Evolutionary conservation across 768 basidiomycete species (phyloP), one percentile per base, ranked within the genome.

Genomic region (Calocera cornea): DNA sequence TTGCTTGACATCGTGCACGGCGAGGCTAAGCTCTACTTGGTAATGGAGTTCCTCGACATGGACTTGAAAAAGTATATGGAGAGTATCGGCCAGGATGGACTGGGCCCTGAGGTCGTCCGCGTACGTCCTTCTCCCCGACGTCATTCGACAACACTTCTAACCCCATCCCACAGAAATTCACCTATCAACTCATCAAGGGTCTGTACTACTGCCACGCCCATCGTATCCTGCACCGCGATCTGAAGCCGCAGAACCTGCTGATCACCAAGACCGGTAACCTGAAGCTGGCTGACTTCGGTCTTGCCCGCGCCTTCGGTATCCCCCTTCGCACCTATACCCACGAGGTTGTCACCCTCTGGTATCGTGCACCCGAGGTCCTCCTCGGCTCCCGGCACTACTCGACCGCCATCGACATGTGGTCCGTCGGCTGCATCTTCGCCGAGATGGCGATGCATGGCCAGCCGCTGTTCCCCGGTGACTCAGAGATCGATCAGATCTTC

Each of bases 401-500:
- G 17, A 99, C 97, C 1, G 92, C 93, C 1, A 90, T 99, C 73
- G 97, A 99, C 79, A 97, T 98, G 92, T 99, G 97, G 97, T 95
- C 92, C n/a, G 95, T 99, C 24, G 97, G 77, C 0, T 97, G 95
- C 74, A 98, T 99, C 75, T 92, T 97, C 74, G 95, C 95, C 8
- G 97, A 99, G 79, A 97, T 98, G 95, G 88, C 92, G 66, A 91
- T 95, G 89, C 83, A 86, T 69, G 90, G 71, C 77, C 87, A 75
- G 85, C 84, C 95, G 1, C 81, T 97, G 14, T 99, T 99, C 83
- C 95, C 97, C 27, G 97, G 97, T 2, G 97, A 99, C 79, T 98
- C 97, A 31, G 97, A 99, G 79, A 99, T 98, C 74, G 97, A 99
- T 78, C 97, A 99, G 80, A 98, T 98, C 70, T 98, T 98, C 85